Conservation (phyloP, 2,329 filamentous ascomycete genomes). For the Sporothrix dimorphospora region DNA sequence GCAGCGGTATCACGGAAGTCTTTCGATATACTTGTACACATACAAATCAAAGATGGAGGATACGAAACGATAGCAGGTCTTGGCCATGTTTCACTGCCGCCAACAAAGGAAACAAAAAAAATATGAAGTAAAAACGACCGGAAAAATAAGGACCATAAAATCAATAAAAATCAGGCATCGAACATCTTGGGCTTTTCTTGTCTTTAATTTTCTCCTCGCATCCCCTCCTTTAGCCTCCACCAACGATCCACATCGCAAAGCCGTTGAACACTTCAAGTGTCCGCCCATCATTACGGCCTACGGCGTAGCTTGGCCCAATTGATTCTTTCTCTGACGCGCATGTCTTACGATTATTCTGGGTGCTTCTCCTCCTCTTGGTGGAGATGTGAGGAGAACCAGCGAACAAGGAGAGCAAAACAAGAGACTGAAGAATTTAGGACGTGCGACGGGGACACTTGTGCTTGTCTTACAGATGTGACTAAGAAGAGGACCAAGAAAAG, state of each 20-base stretch:
- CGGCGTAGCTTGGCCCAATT: background rate
- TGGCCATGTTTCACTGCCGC: background rate
- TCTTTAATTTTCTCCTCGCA: background rate
- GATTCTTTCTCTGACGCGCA: slow-evolving; percentile 11
- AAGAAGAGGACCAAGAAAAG: background rate
- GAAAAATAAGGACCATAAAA: background rate
- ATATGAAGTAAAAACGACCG: background rate
- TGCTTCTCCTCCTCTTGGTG: background rate
- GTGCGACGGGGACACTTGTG: background rate
- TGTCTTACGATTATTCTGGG: background rate
- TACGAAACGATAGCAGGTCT: background rate
- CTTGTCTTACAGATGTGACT: background rate
- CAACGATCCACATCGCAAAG: background rate
- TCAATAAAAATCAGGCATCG: background rate
- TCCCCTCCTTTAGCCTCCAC: background rate
- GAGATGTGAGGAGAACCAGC: background rate
- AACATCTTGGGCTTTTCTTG: background rate
- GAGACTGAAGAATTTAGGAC: background rate
- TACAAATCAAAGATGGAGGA: slow-evolving; percentile 1
- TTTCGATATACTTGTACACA: background rate
- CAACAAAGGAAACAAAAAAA: slow-evolving; percentile 1
- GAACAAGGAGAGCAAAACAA: background rate
- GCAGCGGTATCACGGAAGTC: background rate
- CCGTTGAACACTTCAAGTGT: background rate
- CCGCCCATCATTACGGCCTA: slow-evolving; percentile 1